Conservation (phyloP, 75 land plant genomes). For the Cunninghamia lanceolata region DNA sequence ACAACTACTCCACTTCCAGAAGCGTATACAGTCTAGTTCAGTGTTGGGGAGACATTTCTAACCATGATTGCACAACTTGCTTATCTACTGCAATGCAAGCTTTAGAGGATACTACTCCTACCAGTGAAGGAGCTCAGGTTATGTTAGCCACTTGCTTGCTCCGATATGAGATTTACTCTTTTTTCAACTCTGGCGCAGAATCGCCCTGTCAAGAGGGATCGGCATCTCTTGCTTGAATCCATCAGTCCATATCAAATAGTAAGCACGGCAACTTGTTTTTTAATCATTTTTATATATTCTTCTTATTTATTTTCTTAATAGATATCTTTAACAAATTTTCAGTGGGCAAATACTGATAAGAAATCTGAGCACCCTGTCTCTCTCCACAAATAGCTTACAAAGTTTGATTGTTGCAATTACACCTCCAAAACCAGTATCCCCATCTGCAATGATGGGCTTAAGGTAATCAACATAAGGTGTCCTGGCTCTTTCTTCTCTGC, state of each 20-base stretch:
- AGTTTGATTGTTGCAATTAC: constrained; percentile 93
- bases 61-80: not conserved
- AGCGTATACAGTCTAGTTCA: constrained; percentile 2
- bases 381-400: constrained; percentile 89
- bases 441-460: too few relatives aligned
- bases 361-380: too few relatives aligned
- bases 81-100: not conserved
- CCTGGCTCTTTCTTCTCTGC: too few relatives aligned
- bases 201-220: not conserved
- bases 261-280: too few relatives aligned
- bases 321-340: too few relatives aligned
- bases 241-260: too few relatives aligned
- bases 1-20: not conserved
- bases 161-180: not conserved
- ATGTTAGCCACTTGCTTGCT: not conserved
- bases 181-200: not conserved
- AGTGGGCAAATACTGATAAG: too few relatives aligned
- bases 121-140: not conserved
- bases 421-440: too few relatives aligned
- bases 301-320: too few relatives aligned
- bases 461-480: too few relatives aligned
- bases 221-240: too few relatives aligned
- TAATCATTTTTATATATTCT: too few relatives aligned
- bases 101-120: not conserved
- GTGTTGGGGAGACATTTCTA: not conserved